These are phyloP conservation scores for Backusella mclennaniae DNA, from an alignment of 192 early-diverging fungal genomes.

Conservation along the genomic window DNA sequence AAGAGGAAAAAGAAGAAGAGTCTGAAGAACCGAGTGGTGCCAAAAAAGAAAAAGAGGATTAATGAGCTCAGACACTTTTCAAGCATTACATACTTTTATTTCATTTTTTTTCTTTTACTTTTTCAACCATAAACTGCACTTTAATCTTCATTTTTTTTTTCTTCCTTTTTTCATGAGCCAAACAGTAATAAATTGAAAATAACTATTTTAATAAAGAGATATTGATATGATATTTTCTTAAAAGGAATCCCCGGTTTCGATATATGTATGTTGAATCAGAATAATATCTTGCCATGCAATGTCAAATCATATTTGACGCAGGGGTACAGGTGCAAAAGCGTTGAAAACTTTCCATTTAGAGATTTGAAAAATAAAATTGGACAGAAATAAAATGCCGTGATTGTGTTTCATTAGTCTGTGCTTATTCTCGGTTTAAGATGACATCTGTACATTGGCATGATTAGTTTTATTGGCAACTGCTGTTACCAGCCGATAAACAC, in stretches of 20 bases:
- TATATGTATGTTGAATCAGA: background rate
- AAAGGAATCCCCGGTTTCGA: background rate
- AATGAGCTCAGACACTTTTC: background rate
- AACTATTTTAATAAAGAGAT: background rate
- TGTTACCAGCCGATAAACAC: background rate
- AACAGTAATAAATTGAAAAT: background rate
- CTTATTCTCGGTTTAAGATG: constrained; percentile 2
- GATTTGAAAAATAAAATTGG: background rate
- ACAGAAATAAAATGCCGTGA: constrained; percentile 2
- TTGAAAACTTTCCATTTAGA: background rate
- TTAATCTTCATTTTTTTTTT: background rate
- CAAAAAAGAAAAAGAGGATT: constrained; percentile 5
- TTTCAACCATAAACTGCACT: background rate
- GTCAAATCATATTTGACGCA: background rate
- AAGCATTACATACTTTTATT: background rate
- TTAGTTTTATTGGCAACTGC: background rate
- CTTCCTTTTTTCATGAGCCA: background rate
- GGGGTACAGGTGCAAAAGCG: background rate
- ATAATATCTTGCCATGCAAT: background rate
- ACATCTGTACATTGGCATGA: background rate
- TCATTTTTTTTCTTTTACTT: background rate
- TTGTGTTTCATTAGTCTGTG: background rate
- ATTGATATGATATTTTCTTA: background rate
- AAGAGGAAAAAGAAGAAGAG: background rate
- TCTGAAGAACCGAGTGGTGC: background rate